These are phyloP conservation scores for Vaccinium darrowii DNA, from an alignment of 148 eudicot genomes.

Conservation along the genomic window DNA sequence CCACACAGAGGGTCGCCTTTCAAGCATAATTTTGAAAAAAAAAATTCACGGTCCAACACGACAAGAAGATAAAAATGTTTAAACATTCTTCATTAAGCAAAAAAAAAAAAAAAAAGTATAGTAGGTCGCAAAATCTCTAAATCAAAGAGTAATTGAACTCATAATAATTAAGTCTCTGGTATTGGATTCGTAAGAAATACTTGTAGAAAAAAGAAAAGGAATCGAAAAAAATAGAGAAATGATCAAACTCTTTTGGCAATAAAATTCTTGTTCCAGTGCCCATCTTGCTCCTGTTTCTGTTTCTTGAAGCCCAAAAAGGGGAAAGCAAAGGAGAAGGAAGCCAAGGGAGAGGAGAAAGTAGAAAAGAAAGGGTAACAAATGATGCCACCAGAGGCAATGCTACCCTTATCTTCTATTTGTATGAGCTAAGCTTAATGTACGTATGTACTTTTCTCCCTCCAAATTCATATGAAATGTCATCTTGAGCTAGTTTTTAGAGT, in stretches of 20 bases:
- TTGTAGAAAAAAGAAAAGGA: no score
- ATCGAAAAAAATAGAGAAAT: no score
- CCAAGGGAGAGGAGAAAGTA: background rate
- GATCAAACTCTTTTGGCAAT: slow-evolving; percentile 7
- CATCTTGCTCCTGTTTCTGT: slow-evolving; percentile 60
- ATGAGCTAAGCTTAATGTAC: background rate
- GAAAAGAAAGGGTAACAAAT: background rate
- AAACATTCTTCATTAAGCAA: no score
- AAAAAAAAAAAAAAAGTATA: no score
- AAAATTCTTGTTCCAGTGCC: slow-evolving; percentile 66
- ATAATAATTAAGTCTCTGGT: no score
- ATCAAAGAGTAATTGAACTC: no score
- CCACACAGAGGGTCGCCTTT: no score
- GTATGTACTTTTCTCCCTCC: background rate
- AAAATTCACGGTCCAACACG: no score
- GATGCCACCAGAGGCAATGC: background rate
- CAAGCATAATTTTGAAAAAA: no score
- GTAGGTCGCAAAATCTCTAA: no score
- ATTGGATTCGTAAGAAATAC: no score
- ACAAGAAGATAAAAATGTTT: no score
- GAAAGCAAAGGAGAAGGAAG: slow-evolving; percentile 27
- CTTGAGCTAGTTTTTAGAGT: background rate
- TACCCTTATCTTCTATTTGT: background rate
- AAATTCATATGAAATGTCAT: background rate
- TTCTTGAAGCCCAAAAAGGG: slow-evolving; percentile 60